Base-by-base conservation (phyloP, 805 yeast genomes). In the Priceomyces haplophilus region DNA sequence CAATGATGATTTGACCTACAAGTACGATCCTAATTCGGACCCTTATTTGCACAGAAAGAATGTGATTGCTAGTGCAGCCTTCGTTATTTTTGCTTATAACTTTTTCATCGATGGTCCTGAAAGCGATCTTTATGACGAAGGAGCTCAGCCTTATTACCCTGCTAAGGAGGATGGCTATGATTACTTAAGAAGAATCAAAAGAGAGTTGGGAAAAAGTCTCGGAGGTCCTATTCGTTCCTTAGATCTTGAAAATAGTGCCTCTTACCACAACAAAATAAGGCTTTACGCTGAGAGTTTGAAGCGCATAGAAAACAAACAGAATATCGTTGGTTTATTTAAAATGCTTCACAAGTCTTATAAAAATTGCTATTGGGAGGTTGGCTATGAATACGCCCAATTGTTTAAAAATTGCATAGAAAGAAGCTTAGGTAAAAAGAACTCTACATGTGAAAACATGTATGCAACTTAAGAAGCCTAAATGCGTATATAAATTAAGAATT, bases 261-360 rank as follows among this genome's bases (percentile, higher is more conserved):
- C 60, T 30, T 73, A 65, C 50, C 79, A 78, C 53, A 63, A 69
- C 2, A 57, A 62, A 34, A 59, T 79, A 34, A 61, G 63, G 49
- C 51, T 58, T 37, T 66, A 74, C 58, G 76, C 78, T 2, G 59
- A 61, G 2, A 59, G 61, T 5, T 48, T 80, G 31, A 62, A 59
- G 24, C 46, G 53, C 3, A 68, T 79, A 13, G 56, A 61, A 21
- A 65, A 72, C 43, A 73, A 69, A 52, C 70, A 79, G 44, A 64
- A 76, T 39, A 62, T 81, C 21, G 75, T 77, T 8, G 90, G 90
- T 1, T 56, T 85, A 37, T 55, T 83, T 47, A 65, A 64, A 38
- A 51, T 74, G 45, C 67, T 79, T 37, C 67, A 75, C 11, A 58
- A 60, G n/a, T 31, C 49, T 4, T 57, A 42, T 44, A 56, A 55